Evolutionary conservation across 768 basidiomycete species (phyloP), one percentile per base, ranked within the genome.

Genomic region (Kwoniella sp.): DNA sequence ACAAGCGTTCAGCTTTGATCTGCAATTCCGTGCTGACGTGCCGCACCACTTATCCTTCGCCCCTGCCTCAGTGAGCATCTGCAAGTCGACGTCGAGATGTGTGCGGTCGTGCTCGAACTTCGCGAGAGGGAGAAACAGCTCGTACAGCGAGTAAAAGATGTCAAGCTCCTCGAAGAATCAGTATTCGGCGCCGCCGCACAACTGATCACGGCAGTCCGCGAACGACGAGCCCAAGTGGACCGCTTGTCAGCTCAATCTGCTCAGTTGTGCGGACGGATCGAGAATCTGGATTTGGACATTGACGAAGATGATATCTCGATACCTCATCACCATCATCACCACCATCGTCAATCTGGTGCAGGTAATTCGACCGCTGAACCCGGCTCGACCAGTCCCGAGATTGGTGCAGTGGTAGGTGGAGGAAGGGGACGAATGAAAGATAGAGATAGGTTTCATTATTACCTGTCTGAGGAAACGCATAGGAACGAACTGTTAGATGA

Each of bases 81-180:
- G 1, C 60, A 55, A 21, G 57, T 76, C 6, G 74, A 76, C 49
- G 74, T 76, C 12, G 68, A 76, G 54, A 63, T 76, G 63, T 68
- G 68, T 37, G 25, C 61, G 17, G 59, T 66, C 7, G 67, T 76
- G 2, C 57, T 59, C 3, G 70, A 76, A 25, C 56, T 76, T 6
- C 62, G 71, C 21, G 52, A 60, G 21, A 19, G 63, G 24, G 74
- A 76, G 50, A 64, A 49, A 19, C 59, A 68, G 21, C 59, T 76
- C 9, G 55, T 67, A 4, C 37, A 59, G 44, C 66, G 60, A 47
- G 74, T 65, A 3, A 55, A 60, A 15, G 68, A 76, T 17, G 53
- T 71, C 17, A 68, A 69, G 44, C 26, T 57, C 13, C 55, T 73
- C 22, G 74, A 76, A 58, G 58, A 62, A 10, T 26, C 63, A 13